A percentile compares a stretch with the other conserved stretches of the same genome.
phyloP scores from a whole-genome alignment of 306 rosid genomes.

The Sesbania bispinosa region DNA sequence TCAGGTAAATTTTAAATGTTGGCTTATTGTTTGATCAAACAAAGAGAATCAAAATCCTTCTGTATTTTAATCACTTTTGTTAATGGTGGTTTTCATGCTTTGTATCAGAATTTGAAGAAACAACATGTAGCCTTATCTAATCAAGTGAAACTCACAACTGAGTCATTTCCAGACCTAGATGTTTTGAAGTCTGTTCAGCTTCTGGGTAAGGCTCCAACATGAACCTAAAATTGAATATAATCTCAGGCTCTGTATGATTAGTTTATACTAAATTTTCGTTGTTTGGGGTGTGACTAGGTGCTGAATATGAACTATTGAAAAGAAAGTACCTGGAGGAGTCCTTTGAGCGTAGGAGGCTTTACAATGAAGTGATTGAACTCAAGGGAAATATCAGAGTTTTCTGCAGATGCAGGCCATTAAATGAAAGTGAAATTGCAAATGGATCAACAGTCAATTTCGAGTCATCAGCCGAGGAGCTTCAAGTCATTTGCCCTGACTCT shows the following conservation, averaged over 20 bases:
- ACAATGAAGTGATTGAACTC: conserved; percentile 89
- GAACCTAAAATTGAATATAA: background rate
- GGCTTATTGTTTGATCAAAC: background rate
- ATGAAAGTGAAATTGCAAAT: conserved; percentile 46
- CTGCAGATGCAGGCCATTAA: conserved; percentile 93
- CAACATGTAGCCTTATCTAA: conserved; percentile 52
- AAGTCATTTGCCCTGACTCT: conserved; percentile 75
- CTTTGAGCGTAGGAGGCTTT: conserved; percentile 66
- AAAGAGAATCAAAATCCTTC: background rate
- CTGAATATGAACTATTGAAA: conserved; percentile 64
- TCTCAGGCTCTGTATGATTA: background rate
- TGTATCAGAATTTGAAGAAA: conserved; percentile 59
- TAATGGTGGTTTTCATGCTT: background rate
- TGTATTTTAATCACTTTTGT: background rate
- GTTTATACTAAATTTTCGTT: conserved; percentile 1
- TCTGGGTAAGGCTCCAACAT: conserved; percentile 47
- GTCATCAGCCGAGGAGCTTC: conserved; percentile 66
- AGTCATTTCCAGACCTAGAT: conserved; percentile 54
- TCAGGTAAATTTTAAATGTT: conserved; percentile 42
- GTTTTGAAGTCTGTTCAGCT: conserved; percentile 54
- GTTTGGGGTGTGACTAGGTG: conserved; percentile 44
- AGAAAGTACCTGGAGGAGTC: conserved; percentile 61
- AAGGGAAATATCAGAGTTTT: conserved; percentile 90
- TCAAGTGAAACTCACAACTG: conserved; percentile 49
- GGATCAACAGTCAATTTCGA: conserved; percentile 60